Conservation (phyloP, 129 eudicot genomes). For the Calendula officinalis region DNA sequence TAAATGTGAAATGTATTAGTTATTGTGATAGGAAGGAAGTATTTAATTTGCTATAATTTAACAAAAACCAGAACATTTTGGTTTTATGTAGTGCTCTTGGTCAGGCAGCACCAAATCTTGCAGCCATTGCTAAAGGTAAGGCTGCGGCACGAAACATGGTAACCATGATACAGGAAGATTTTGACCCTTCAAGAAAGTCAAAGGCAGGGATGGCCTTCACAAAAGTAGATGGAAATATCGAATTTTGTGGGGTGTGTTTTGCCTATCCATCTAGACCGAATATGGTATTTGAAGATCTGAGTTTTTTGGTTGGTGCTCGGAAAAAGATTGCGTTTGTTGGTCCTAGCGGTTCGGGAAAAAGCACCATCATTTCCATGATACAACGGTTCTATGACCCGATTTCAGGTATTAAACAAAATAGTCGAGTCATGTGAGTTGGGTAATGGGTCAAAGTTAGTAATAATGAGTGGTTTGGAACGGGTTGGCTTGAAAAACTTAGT, state of each 20-base stretch:
- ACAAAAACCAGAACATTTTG: conserved; percentile 11
- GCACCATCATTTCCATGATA: conserved; percentile 65
- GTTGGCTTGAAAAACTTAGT: too few relatives aligned
- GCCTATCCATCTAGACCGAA: conserved; percentile 69
- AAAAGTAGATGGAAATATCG: conserved; percentile 51
- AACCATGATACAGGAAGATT: conserved; percentile 54
- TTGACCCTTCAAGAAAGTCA: conserved; percentile 27
- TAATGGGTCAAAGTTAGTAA: too few relatives aligned
- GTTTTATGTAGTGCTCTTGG: conserved; percentile 71
- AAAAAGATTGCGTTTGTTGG: conserved; percentile 64
- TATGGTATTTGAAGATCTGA: conserved; percentile 53
- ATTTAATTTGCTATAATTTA: background rate
- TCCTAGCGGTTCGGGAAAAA: conserved; percentile 86
- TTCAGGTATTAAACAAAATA: conserved; percentile 47
- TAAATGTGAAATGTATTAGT: background rate
- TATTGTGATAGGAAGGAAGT: too few relatives aligned
- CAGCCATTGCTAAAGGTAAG: conserved; percentile 68
- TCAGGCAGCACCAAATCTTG: conserved; percentile 82
- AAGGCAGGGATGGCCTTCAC: conserved; percentile 45
- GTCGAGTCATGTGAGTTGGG: background rate
- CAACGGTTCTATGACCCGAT: conserved; percentile 65
- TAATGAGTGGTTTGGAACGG: too few relatives aligned
- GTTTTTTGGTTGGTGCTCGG: conserved; percentile 58
- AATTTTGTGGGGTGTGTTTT: conserved; percentile 50
- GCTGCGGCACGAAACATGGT: conserved; percentile 59